A percentile compares a stretch with the other conserved stretches of the same genome.
Evolutionary conservation across 441 rosid genomes (phyloP).

Genomic region (Syzygium malaccense): DNA sequence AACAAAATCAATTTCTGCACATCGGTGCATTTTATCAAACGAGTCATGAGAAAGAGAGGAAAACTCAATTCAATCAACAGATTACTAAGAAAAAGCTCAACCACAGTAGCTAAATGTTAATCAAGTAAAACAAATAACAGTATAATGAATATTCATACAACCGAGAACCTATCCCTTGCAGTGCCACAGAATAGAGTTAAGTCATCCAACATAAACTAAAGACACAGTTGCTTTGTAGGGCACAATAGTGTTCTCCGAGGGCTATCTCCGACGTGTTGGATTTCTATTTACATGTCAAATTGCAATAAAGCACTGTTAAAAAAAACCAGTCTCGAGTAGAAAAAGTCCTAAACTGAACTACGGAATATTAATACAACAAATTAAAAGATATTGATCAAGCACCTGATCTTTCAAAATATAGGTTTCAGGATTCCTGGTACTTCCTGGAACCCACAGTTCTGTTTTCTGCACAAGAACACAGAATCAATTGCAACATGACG

Average conservation of each 20-base stretch:
- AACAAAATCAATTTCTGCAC: neutral
- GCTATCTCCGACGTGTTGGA: neutral
- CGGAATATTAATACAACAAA: neutral
- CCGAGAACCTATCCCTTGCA: neutral
- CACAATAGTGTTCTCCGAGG: neutral
- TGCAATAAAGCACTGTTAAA: neutral
- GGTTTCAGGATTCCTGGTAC: slow-evolving; percentile 58
- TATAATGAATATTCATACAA: neutral
- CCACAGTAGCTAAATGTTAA: neutral
- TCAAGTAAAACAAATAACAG: neutral
- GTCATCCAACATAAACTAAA: neutral
- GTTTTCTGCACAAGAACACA: slow-evolving; percentile 36
- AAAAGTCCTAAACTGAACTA: neutral
- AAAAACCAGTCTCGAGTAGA: neutral
- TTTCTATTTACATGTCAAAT: neutral
- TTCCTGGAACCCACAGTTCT: slow-evolving; percentile 61
- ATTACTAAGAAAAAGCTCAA: neutral
- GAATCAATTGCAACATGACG: neutral
- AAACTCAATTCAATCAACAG: neutral
- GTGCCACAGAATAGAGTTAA: neutral
- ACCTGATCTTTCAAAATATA: slow-evolving; percentile 85
- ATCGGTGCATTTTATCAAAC: neutral
- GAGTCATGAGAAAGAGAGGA: neutral
- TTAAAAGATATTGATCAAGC: neutral
- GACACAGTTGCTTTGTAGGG: neutral